These are phyloP conservation scores for Aspergillus novofumigatus DNA, from an alignment of 2,329 filamentous ascomycete species.

Conservation along the genomic window DNA sequence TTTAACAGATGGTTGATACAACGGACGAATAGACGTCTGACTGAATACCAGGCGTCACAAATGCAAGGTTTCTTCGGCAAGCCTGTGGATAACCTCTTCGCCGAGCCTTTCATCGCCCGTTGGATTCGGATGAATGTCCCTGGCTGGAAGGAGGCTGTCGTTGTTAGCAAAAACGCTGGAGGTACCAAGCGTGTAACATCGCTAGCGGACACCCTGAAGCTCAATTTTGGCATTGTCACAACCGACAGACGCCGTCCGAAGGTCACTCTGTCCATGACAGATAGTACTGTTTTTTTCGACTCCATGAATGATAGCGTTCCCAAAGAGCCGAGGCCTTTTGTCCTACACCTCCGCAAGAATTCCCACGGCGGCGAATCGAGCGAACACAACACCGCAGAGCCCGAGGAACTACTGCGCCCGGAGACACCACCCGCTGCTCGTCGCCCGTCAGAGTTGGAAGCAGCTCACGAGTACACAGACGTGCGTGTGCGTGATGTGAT, in stretches of 20 bases:
- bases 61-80: conserved; percentile 99
- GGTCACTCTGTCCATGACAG: conserved; percentile 59
- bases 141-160: conserved; percentile 83
- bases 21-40: conserved; percentile 14
- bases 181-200: conserved; percentile 97
- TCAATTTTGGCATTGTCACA: conserved; percentile 91
- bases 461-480: conserved; percentile 63
- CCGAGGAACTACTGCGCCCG: conserved; percentile 29
- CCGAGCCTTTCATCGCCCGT: conserved; percentile 88
- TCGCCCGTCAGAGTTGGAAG: conserved; percentile 42
- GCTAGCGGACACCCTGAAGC: conserved; percentile 87
- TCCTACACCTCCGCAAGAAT: conserved; percentile 22
- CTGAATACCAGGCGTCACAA: conserved; percentile 63
- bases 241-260: conserved; percentile 53
- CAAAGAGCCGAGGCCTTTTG: conserved; percentile 26
- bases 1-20: conserved; percentile 4
- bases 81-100: conserved; percentile 94
- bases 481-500: conserved; percentile 84
- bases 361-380: conserved; percentile 11
- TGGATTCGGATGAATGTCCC: conserved; percentile 90
- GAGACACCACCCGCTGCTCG: conserved; percentile 37
- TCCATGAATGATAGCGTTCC: conserved; percentile 46
- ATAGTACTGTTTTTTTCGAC: conserved; percentile 73
- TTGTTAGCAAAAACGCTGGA: conserved; percentile 96
- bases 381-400: conserved; percentile 20